Evolutionary conservation across 2,329 filamentous ascomycete genomes (phyloP).

Genomic region (Ophiocordyceps camponoti-saundersi): DNA sequence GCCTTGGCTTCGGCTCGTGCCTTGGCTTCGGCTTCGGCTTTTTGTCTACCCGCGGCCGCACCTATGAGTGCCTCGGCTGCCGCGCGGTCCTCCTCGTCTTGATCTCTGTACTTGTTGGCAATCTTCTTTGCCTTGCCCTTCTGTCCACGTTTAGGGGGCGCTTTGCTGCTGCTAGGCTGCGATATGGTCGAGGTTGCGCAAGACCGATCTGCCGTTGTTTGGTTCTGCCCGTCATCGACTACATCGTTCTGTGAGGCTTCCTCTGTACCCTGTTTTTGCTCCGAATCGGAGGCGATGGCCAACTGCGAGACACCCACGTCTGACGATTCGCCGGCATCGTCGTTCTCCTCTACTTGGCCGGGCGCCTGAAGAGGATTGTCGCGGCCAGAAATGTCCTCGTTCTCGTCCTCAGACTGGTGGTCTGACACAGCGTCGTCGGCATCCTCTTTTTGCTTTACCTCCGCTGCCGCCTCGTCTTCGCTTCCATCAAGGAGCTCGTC

Average conservation of each 20-base stretch:
- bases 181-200: neutral
- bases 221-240: conserved; percentile 3
- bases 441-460: conserved; percentile 7
- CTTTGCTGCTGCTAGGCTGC: conserved; percentile 14
- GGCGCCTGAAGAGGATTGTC: conserved; percentile 20
- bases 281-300: conserved; percentile 1
- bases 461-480: conserved; percentile 4
- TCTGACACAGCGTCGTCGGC: conserved; percentile 14
- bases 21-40: conserved; percentile 49
- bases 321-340: conserved; percentile 7
- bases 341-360: conserved; percentile 9
- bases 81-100: conserved; percentile 84
- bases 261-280: conserved; percentile 8
- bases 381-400: conserved; percentile 11
- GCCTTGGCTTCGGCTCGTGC: conserved; percentile 49
- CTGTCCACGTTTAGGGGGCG: conserved; percentile 49
- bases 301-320: conserved; percentile 9
- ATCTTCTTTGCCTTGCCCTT: conserved; percentile 73
- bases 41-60: conserved; percentile 47
- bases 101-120: conserved; percentile 76
- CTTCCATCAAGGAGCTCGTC: neutral
- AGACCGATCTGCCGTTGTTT: conserved; percentile 3
- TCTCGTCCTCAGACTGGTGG: conserved; percentile 15
- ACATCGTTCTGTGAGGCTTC: conserved; percentile 4
- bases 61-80: conserved; percentile 81